Evolutionary conservation across 2,329 filamentous ascomycete species (phyloP), one percentile per base, ranked within the genome.

Genomic region (Sarocladiaceae sp.): DNA sequence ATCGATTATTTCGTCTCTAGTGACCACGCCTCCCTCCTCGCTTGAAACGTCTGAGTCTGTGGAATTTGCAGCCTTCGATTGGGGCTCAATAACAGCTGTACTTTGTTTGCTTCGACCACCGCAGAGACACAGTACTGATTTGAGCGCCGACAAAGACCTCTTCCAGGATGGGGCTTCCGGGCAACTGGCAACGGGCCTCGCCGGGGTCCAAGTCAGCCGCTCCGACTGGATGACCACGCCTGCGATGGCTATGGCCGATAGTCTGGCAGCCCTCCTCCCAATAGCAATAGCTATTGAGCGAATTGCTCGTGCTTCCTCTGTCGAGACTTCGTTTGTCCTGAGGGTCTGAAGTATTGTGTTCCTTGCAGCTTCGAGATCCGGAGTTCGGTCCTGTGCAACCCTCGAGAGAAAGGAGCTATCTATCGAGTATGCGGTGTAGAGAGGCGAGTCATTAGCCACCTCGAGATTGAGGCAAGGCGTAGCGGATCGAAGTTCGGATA

Each of bases 341-440:
- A 48, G 28, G 25, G 11, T 12, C 33, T 35, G 26, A 23, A 23
- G 29, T 12, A 88, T 77, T 1, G 82, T 83, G 59, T 79, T n/a
- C 10, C 44, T 10, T 5, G 44, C 44, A 3, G 11, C 17, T 20
- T 33, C 7, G 17, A 48, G 44, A 17, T 48, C 44, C 13, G 44
- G 15, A 13, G 6, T 20, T 12, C 26, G 22, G 18, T 31, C 44
- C 73, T 48, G 82, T 84, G 60, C 88, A 84, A 52, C 79, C 77
- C 15, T 55, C 82, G 82, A 86, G 51, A 88, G 70, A 61, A 88
- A 79, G 57, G 78, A 83, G 20, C 85, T 87, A 61, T 88, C 86
- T 33, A 89, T 74, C 13, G 81, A 83, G 78, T 86, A 88, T 54
- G 80, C 75, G 54, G 75, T 74, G 66, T 77, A 81, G 6, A 88